Evolutionary conservation across 129 eudicot species (phyloP), one percentile per base, ranked within the genome.

Genomic region (Ambrosia artemisiifolia): DNA sequence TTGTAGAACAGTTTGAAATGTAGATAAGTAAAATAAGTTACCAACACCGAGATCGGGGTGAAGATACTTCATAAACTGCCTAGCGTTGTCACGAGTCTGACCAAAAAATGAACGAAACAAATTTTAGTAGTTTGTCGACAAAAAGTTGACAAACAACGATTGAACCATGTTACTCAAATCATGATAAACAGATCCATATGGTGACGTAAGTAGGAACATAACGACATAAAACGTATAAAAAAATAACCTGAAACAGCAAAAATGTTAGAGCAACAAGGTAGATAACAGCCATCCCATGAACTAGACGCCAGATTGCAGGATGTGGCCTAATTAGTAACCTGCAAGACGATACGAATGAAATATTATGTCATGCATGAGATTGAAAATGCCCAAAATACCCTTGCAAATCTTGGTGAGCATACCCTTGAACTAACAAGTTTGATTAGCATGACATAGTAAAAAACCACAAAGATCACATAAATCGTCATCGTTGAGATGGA

Each of bases 271-370:
- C 86, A 63, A 95, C 97, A 47, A 95, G 99, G 79, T 95, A 95
- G 48, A 95, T 81, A 62, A 95, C 97, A 35, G 97, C 99, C 86
- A 88, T 85, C 36, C 99, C 99, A 78, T 95, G 99, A 83, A 95
- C 99, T 16, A 95, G 83, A 35, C 99, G 97, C 99, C 99, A 95
- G 75, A 95, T 79, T 55, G 99, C 99, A 54, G 99, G 99, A 81
- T 95, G 99, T 64, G 99, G 99, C 79, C 99, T 80, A 70, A 88
- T 91, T 24, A 95, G 89, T 63, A 95, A 85, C 80, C 99, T 93
- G 95, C 50, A 84, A 67, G 59, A 76, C 33, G 36, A 75, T 13
- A 46, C 8, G 47, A 49, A 63, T 20, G 34, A 62, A 71, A 17
- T 70, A 77, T 34, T 34, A 71, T 24, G 50, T 8, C 43, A 14